Evolutionary conservation across 2,329 filamentous ascomycete genomes (phyloP), one percentile per base, ranked within the genome.

Genomic region (Gaeumannomyces sp.): DNA sequence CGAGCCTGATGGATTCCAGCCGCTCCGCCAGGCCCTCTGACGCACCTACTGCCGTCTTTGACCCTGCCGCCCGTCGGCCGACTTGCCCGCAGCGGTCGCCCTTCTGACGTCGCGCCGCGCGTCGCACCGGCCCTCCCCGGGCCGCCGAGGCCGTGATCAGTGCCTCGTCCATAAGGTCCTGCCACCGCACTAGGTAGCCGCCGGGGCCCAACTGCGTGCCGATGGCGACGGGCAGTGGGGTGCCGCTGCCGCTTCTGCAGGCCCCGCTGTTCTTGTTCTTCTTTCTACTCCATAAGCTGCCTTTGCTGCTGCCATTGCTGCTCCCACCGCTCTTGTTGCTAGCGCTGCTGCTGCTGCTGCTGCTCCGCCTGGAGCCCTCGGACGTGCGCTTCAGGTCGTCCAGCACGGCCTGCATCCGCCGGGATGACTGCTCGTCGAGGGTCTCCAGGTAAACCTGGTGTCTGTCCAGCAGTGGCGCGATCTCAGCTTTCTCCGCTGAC

Each of bases 101-200:
- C 64, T 25, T 59, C 78, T 82, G 33, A 85, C 81, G 25, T 86
- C 83, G 45, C 76, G 80, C 19, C 85, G n/a, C 85, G 10, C 68
- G 72, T 0, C 89, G 80, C 0, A 88, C 74, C 1, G 79, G 77
- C 0, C 88, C 88, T 1, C 75, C 72, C 0, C 79, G 73, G 1
- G 76, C 79, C 0, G 77, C 81, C 0, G 91, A 89, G 8, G 67
- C 65, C 1, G 89, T 90, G 67, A 93, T 87, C 60, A 81, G 74
- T 0, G 90, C 91, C n/a, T 81, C 78, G 72, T 93, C 88, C 3
- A 93, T 78, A 8, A 93, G 78, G 0, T 83, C 79, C 72, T 92
- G 88, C 90, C 91, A 93, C 62, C 86, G 83, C 1, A 85, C 81
- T 29, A 93, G 82, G 71, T 90, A 93, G 60, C 89, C 84, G 1